These are phyloP conservation scores for Lactifluus echinatus DNA, from an alignment of 768 basidiomycete species.

Conservation along the genomic window DNA sequence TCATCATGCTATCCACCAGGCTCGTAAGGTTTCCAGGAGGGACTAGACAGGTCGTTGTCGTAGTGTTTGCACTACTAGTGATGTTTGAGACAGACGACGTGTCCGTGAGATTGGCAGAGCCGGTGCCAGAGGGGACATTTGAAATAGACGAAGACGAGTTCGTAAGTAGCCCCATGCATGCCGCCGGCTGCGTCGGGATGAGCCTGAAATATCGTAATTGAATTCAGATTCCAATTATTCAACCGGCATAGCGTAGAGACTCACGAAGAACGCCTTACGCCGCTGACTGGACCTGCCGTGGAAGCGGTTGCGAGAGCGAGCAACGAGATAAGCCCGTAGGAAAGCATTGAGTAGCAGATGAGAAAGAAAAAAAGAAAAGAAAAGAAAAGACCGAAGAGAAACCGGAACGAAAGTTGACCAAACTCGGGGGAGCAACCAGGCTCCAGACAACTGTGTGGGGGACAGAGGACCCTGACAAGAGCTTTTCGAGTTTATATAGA, in stretches of 20 bases:
- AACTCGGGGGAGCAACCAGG: slow-evolving; percentile 18
- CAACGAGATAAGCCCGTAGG: slow-evolving; percentile 2
- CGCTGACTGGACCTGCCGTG: slow-evolving; percentile 10
- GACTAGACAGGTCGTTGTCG: not conserved
- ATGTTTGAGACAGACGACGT: not conserved
- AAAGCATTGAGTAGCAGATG: not conserved
- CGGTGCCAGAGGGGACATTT: too few relatives aligned
- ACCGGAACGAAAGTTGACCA: slow-evolving; percentile 4
- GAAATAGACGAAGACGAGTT: not conserved
- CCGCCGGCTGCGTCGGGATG: slow-evolving; percentile 9
- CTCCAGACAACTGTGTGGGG: slow-evolving; percentile 6
- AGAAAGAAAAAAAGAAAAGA: not conserved
- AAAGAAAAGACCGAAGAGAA: slow-evolving; percentile 13
- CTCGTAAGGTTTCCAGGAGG: not conserved
- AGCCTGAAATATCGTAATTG: not conserved
- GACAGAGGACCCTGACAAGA: not conserved
- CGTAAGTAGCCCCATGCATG: slow-evolving; percentile 2
- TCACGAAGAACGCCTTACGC: slow-evolving; percentile 9
- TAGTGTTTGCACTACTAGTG: not conserved
- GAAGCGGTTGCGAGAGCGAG: slow-evolving; percentile 1
- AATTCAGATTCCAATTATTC: not conserved
- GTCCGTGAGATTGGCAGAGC: not conserved
- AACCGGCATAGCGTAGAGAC: not conserved
- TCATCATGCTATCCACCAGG: not conserved
- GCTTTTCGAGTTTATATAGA: not conserved